Evolutionary conservation across 441 rosid species (phyloP).

Genomic region (Arabidopsis hybrid): DNA sequence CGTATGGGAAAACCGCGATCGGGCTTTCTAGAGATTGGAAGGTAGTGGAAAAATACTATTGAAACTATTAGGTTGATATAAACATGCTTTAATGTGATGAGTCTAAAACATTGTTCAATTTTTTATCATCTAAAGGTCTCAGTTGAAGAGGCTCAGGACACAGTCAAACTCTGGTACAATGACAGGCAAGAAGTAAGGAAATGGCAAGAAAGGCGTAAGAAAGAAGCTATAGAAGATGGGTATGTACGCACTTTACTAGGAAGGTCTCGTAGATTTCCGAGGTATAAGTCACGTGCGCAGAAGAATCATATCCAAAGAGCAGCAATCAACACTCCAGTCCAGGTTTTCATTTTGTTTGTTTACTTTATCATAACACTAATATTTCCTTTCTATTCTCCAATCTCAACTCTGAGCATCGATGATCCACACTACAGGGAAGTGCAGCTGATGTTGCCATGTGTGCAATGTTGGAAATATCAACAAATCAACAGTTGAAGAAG

Average conservation of each 20-base stretch:
- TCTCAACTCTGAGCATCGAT: constrained; percentile 27
- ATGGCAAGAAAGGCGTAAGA: constrained; percentile 85
- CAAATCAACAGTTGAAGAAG: constrained; percentile 62
- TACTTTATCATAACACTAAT: constrained; percentile 24
- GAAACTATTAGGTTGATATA: constrained; percentile 1
- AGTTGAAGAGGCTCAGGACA: constrained; percentile 75
- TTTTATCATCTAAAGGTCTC: constrained; percentile 62
- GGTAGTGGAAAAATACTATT: constrained; percentile 51
- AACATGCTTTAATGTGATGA: constrained; percentile 13
- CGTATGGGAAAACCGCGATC: constrained; percentile 90
- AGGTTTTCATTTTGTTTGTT: constrained; percentile 57
- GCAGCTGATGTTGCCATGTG: constrained; percentile 99
- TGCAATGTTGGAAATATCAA: constrained; percentile 90
- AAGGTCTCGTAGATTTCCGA: constrained; percentile 80
- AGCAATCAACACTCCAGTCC: constrained; percentile 97
- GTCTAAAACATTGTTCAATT: constrained; percentile 24
- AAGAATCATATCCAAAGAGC: constrained; percentile 82
- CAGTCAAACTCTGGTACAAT: constrained; percentile 90
- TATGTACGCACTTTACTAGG: constrained; percentile 83
- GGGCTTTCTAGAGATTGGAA: constrained; percentile 98
- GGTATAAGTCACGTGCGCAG: constrained; percentile 50
- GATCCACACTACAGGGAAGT: constrained; percentile 76
- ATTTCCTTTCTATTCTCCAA: constrained; percentile 16
- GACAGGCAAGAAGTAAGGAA: constrained; percentile 85
- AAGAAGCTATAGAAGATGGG: constrained; percentile 62